Percentiles rank a stretch among this genome's conserved stretches.
Evolutionary conservation across 2,329 filamentous ascomycete species (phyloP).

Genomic region (Aspergillus aculeatus): DNA sequence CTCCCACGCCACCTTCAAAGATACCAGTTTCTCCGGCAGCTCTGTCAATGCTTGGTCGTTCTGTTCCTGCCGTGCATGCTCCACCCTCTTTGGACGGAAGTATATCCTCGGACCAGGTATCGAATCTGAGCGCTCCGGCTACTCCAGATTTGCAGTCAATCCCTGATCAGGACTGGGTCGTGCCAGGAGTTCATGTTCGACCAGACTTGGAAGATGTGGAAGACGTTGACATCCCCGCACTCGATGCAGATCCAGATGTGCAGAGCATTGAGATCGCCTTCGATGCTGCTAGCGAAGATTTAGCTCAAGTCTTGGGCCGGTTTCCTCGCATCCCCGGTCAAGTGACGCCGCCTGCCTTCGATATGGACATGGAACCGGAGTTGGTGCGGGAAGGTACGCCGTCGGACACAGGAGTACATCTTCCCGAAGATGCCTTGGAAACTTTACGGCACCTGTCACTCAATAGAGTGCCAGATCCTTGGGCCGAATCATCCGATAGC

Average conservation of each 20-base stretch:
- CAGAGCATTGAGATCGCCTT: constrained; percentile 38
- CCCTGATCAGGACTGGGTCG: constrained; percentile 62
- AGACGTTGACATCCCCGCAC: constrained; percentile 24
- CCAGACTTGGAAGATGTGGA: constrained; percentile 33
- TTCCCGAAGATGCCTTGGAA: constrained; percentile 77
- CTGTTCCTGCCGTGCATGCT: constrained; percentile 72
- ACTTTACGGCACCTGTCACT: constrained; percentile 73
- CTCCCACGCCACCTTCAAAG: constrained; percentile 51
- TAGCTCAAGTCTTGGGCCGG: constrained; percentile 52
- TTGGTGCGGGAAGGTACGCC: constrained; percentile 28
- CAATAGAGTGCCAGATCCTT: constrained; percentile 43
- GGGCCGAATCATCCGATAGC: constrained; percentile 44
- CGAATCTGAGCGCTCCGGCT: constrained; percentile 76
- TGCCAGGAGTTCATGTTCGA: constrained; percentile 34
- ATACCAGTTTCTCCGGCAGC: constrained; percentile 75
- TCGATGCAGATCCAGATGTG: constrained; percentile 27
- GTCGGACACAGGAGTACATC: constrained; percentile 59
- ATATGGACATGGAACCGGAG: constrained; percentile 19
- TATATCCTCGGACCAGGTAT: constrained; percentile 82
- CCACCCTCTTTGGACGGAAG: constrained; percentile 89
- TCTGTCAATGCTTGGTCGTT: constrained; percentile 68
- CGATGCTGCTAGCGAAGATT: constrained; percentile 52
- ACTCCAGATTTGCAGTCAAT: constrained; percentile 70
- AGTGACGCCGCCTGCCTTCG: constrained; percentile 21
- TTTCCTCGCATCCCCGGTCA: constrained; percentile 40